Base-by-base conservation (phyloP, 2,329 filamentous ascomycete species). In the Penicillium sp. region DNA sequence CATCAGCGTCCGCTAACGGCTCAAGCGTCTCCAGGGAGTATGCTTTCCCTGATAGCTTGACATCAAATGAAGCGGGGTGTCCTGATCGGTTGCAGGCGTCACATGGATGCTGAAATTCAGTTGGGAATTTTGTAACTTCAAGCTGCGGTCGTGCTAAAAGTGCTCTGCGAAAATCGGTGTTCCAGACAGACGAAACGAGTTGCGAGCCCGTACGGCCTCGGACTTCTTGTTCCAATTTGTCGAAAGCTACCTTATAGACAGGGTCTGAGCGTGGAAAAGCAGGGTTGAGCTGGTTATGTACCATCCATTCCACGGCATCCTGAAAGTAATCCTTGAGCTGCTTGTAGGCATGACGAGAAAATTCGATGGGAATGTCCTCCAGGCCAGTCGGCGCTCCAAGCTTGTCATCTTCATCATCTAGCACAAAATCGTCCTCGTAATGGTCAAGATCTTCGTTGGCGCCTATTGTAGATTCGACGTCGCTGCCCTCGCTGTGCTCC, bases 301-400 rank as follows among this genome's bases (percentile, higher is more conserved):
- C 88, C 77, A 93, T 89, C 91, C 91, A 94, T 72, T 92, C 90
- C 2, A 94, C 82, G 0, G 87, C 89, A 68, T 89, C 87, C 52
- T 85, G 86, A 78, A 94, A 94, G 54, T 93, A 86, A 45, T 91
- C 88, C 66, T 88, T 88, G 0, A 89, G 79, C 55, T 90, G 90
- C 67, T 88, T 88, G 64, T 88, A 87, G 0, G 86, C 84, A 60
- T 90, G 84, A 3, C 83, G 78, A 0, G 88, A 91, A 73, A 92
- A 92, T 68, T 90, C 81, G 1, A 93, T 80, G 0, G 91, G 91
- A 2, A 92, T 86, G 3, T 82, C 81, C 11, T 81, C 72, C 6
- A 74, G 56, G 26, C 79, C 75, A 9, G 82, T 78, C 2, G 85
- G 86, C 0, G 85, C 86, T 1, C 87, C 87, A 0, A 90, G 74